These are phyloP conservation scores for Cercospora beticola DNA, from an alignment of 2,329 filamentous ascomycete species.

Conservation along the genomic window DNA sequence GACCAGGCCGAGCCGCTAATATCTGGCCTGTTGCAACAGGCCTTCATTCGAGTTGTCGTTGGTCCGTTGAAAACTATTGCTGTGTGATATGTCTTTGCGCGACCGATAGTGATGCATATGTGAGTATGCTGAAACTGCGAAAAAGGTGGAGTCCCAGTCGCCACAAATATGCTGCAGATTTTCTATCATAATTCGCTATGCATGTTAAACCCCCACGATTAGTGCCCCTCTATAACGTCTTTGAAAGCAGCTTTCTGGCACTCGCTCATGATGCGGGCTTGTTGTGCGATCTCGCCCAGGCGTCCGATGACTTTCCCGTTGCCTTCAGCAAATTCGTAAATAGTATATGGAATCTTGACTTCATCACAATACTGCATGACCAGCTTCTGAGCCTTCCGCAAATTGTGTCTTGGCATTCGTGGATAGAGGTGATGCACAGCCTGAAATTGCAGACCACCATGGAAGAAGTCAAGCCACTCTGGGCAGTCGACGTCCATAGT, in stretches of 20 bases:
- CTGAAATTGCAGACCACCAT: slow-evolving; percentile 72
- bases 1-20: neutral
- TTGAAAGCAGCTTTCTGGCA: slow-evolving; percentile 47
- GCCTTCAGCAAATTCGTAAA: slow-evolving; percentile 62
- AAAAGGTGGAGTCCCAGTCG: neutral
- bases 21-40: neutral
- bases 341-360: slow-evolving; percentile 61
- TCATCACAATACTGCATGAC: slow-evolving; percentile 66
- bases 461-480: slow-evolving; percentile 68
- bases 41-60: neutral
- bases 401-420: slow-evolving; percentile 66
- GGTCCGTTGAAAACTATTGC: neutral
- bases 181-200: neutral
- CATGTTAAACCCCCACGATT: neutral
- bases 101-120: no score
- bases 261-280: slow-evolving; percentile 60
- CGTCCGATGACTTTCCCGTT: slow-evolving; percentile 58
- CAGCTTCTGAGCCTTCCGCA: slow-evolving; percentile 59
- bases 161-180: neutral
- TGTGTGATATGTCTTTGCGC: neutral
- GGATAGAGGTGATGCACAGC: slow-evolving; percentile 70
- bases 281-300: slow-evolving; percentile 60
- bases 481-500: slow-evolving; percentile 75
- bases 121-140: no score
- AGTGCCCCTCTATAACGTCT: slow-evolving; percentile 35